These are phyloP conservation scores for Dinochytrium kinnereticum DNA, from an alignment of 371 early-diverging fungal genomes.

Conservation along the genomic window DNA sequence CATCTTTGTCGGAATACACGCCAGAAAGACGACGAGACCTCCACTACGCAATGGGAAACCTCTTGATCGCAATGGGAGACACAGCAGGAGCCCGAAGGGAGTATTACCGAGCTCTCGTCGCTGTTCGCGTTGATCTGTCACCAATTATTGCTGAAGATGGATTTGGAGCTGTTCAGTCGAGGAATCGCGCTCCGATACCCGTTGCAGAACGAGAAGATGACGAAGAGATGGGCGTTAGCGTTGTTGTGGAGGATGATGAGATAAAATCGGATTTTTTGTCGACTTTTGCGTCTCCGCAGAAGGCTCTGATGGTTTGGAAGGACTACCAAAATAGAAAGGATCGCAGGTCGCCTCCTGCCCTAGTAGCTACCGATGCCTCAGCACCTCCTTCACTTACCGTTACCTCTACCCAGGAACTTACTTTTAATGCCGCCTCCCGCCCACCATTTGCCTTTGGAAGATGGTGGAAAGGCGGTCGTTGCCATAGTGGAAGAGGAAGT, in stretches of 20 bases:
- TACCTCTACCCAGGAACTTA: background rate
- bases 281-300: constrained; percentile 30
- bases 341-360: background rate
- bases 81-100: constrained; percentile 73
- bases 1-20: constrained; percentile 34
- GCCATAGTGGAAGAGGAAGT: background rate
- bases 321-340: background rate
- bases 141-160: constrained; percentile 26
- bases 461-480: background rate
- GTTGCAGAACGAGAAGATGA: background rate
- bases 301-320: constrained; percentile 31
- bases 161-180: background rate
- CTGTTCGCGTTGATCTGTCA: constrained; percentile 69
- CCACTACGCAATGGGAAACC: constrained; percentile 84
- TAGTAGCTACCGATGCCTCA: background rate
- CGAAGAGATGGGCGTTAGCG: too few species aligned
- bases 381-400: background rate
- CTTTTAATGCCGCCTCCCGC: background rate
- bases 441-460: constrained; percentile 16
- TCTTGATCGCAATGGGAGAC: constrained; percentile 78
- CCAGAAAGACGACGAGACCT: constrained; percentile 57
- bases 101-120: constrained; percentile 81
- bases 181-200: background rate
- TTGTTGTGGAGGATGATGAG: constrained; percentile 3
- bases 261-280: background rate